Evolutionary conservation across 352 stramenopile species (phyloP), one percentile per base, ranked within the genome.

Genomic region (Vaucheria bursata): DNA sequence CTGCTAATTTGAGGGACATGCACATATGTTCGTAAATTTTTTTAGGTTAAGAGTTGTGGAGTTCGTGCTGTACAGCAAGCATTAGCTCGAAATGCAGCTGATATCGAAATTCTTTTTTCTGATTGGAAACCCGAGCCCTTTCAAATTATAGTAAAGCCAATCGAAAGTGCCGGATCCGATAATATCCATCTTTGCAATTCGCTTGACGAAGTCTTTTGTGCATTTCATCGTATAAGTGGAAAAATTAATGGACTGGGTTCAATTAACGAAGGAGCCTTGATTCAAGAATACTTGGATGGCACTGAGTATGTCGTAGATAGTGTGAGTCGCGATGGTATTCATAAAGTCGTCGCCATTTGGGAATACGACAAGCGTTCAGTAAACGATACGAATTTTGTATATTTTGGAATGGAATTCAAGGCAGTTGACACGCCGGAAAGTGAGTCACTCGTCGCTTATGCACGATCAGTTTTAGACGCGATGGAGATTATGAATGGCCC

Each of bases 291-390:
- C 82, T 85, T 97, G 12, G 86, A 89, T 2, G 95, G 95, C 36
- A 91, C 87, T 25, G 95, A 98, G 85, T 98, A 97, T 85, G 94
- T 96, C 1, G 88, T 98, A n/a, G 95, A 98, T 82, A 95, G 92
- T 3, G 94, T 98, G 3, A 94, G 87, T 75, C 89, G 90, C 71
- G 88, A 96, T 81, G 95, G 95, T 0, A 83, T 92, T 49, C 90
- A 95, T 75, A 98, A 98, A 77, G 89, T 97, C 37, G 91, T 95
- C 36, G 94, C 94, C 1, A 85, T 98, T 3, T 98, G 94, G 95
- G 90, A 94, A 82, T 98, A 98, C 83, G 94, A 98, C 86, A 98
- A 98, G 88, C 88, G 94, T 71, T 85, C 86, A 1, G 89, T 93
- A 34, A 97, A 97, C 81, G 89, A 84, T 36, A 90, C 91, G 38